phyloP scores from a whole-genome alignment of 345 rosid species.

The Eucalyptus paniculata region DNA sequence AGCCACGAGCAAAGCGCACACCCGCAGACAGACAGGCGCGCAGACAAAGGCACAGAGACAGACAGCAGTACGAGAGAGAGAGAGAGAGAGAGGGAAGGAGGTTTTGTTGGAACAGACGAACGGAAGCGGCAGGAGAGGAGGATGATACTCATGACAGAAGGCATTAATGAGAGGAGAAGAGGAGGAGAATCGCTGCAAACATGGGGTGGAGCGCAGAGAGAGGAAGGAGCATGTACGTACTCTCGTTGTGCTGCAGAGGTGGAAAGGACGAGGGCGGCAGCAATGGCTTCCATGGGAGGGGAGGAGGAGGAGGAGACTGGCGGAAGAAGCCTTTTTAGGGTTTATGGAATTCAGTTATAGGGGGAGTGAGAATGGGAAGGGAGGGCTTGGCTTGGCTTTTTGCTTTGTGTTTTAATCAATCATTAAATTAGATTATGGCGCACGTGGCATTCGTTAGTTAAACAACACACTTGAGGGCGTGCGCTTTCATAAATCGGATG shows the following conservation, averaged over 20 bases:
- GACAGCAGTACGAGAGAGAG: background rate
- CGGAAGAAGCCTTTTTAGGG: background rate
- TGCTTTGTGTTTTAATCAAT: background rate
- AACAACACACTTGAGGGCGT: background rate
- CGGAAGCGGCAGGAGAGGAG: slow-evolving; percentile 15
- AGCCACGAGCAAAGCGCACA: background rate
- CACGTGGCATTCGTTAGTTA: background rate
- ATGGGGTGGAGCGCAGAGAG: background rate
- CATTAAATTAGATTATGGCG: background rate
- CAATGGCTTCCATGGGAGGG: background rate
- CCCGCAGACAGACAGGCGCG: background rate
- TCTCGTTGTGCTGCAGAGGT: background rate
- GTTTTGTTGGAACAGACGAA: background rate
- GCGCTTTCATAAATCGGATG: background rate
- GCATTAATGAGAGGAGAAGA: slow-evolving; percentile 11
- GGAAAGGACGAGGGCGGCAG: background rate
- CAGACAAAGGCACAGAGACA: background rate
- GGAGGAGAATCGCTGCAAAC: background rate
- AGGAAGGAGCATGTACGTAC: background rate
- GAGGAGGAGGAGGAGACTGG: background rate
- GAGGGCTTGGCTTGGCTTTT: background rate
- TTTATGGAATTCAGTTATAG: background rate
- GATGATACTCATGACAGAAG: background rate
- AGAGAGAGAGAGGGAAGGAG: background rate
- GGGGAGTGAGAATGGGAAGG: background rate